Conservation (phyloP, 768 basidiomycete species). For the Suillus tomentosus region DNA sequence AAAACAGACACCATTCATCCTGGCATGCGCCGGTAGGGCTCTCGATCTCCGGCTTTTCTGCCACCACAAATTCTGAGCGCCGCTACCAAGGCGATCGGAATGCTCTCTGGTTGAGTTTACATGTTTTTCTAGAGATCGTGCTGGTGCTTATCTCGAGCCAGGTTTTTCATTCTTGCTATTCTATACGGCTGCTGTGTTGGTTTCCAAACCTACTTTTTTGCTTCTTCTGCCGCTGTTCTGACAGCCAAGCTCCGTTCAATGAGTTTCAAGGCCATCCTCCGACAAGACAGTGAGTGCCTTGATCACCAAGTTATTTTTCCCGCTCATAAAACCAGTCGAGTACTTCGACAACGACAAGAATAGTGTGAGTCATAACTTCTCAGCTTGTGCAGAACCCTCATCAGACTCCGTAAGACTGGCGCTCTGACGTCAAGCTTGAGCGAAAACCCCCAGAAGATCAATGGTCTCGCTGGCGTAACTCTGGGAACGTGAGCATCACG, state of each 20-base stretch:
- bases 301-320: constrained; percentile 20
- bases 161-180: constrained; percentile 40
- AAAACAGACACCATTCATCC: not conserved
- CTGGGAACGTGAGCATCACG: constrained; percentile 63
- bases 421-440: constrained; percentile 76
- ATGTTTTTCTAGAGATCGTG: constrained; percentile 29
- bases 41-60: constrained; percentile 15
- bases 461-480: constrained; percentile 85
- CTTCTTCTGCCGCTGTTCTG: constrained; percentile 38
- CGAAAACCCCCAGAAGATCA: constrained; percentile 88
- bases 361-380: constrained; percentile 45
- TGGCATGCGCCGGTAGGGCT: not conserved
- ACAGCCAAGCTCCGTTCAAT: constrained; percentile 40
- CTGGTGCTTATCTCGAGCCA: constrained; percentile 30
- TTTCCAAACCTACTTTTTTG: constrained; percentile 39
- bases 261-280: constrained; percentile 43
- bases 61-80: constrained; percentile 4
- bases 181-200: constrained; percentile 37
- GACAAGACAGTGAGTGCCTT: constrained; percentile 46
- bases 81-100: constrained; percentile 4
- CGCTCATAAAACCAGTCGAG: constrained; percentile 53
- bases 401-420: constrained; percentile 56
- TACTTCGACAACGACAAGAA: constrained; percentile 91
- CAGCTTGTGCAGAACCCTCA: constrained; percentile 14
- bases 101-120: constrained; percentile 22